Evolutionary conservation across 371 early-diverging fungal species (phyloP), one percentile per base, ranked within the genome.

Genomic region (Circinella minor): DNA sequence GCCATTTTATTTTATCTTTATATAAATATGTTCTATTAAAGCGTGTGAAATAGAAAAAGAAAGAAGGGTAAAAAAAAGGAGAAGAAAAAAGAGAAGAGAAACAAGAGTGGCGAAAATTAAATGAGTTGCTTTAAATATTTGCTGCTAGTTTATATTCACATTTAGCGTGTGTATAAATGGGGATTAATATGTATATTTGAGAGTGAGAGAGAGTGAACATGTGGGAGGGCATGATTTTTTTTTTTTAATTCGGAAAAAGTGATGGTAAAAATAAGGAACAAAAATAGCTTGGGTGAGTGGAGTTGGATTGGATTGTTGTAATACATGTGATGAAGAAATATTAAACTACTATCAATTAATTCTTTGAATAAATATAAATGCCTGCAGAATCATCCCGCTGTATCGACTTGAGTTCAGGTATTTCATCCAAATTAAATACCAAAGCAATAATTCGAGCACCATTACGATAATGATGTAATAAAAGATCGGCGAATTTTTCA

Each of bases 381-480:
- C 87, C 85, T 13, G 88, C 88, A 14, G 74, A 74, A n/a, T 82
- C 78, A 67, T 88, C 87, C 18, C 79, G 76, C 9, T 69, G 43
- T 36, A 77, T 65, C 63, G 86, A 74, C 15, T 73, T 74, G 37
- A 89, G 70, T 18, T 79, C 84, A 46, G 78, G 74, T 38, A 89
- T 75, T 64, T 89, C 88, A 55, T 82, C 85, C 36, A 89, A 71
- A 72, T 89, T 83, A 64, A 89, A 89, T 36, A 88, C 87, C 34
- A 87, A 64, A 43, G 87, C 86, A 10, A 89, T 77, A 61, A 89
- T 89, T 55, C 84, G 70, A 18, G 83, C 86, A 8, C 89, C 88
- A 15, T 83, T 73, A 36, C 78, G 65, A 72, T 86, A 85, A 70
- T 87, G 85, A 15, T 79, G 74, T 43, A 84, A 65, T 9, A 89